phyloP scores from a whole-genome alignment of 148 eudicot species.

The Tetragonia tetragonoides region DNA sequence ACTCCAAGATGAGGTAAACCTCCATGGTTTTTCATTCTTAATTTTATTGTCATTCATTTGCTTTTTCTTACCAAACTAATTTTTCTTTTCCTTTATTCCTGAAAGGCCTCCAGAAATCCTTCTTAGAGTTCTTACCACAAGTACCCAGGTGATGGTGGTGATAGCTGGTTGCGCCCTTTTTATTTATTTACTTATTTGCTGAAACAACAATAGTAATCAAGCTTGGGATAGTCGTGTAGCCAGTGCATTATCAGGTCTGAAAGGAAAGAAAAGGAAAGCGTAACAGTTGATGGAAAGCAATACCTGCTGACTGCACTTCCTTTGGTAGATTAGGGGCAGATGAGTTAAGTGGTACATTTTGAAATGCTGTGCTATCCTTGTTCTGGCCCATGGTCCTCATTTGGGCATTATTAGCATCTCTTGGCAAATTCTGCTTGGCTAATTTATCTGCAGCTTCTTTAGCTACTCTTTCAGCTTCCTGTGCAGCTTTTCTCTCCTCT shows the following conservation, averaged over 20 bases:
- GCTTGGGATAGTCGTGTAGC: no score
- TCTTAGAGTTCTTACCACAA: no score
- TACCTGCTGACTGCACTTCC: constrained; percentile 48
- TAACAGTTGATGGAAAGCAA: not conserved
- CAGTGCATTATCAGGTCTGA: not conserved
- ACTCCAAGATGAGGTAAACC: no score
- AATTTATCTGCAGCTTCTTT: constrained; percentile 63
- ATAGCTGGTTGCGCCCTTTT: no score
- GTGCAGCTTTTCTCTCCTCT: constrained; percentile 53
- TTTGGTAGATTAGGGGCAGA: constrained; percentile 31
- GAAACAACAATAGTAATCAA: no score
- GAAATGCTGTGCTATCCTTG: not conserved
- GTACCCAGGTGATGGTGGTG: no score
- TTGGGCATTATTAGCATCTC: constrained; percentile 33
- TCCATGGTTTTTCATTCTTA: no score
- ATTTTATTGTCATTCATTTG: no score
- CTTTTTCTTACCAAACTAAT: no score
- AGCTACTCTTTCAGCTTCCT: constrained; percentile 72
- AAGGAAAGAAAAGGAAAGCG: not conserved
- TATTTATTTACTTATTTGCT: no score
- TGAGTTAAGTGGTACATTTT: constrained; percentile 23
- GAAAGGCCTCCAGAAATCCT: no score
- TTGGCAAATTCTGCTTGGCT: constrained; percentile 36
- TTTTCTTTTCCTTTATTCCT: no score
- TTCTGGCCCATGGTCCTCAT: constrained; percentile 13